Base-by-base conservation (phyloP, 2,329 filamentous ascomycete genomes). In the Ophiocordyceps sinensis region DNA sequence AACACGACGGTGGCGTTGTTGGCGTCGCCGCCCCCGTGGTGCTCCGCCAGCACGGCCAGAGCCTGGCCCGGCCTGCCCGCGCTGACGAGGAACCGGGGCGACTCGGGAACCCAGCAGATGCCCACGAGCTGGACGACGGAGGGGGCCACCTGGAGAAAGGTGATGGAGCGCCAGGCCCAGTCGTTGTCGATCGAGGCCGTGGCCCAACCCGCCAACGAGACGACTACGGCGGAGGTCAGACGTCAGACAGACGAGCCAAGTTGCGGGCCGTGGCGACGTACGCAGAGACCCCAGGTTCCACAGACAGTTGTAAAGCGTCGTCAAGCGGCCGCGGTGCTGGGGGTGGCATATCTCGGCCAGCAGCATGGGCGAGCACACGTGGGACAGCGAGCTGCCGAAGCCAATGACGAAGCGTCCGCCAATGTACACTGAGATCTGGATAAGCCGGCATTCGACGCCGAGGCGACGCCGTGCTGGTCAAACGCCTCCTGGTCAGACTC, bases 71-170 rank as follows among this genome's bases (percentile, higher is more conserved):
- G 65, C 29, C 71, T 70, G 49, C 79, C 78, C 58, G 78, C 77
- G 51, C 70, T 66, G 48, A 81, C 66, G 13, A 83, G 69, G 63
- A 70, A 84, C 46, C 79, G 69, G 0, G 79, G 79, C 0, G 72
- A 77, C 58, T 84, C 79, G 5, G 79, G 79, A n/a, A 82, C 63
- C 60, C 65, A 75, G 62, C 72, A 82, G 56, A 85, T 77, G 51
- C 77, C 77, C n/a, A 59, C 41, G 34, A 82, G 62, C 61, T 82
- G 78, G 42, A 81, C 63, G 12, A 77, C 47, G 0, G 75, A 78
- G 0, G 77, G 77, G 1, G 75, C 53, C 28, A 72, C 67, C 60
- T 83, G 79, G 12, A 82, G 62, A n/a, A 82, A 63, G 9, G 73
- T 75, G 39, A 80, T 77, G 31, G 73, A 73, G 39, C 77, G 67